These are phyloP conservation scores for Puccinia horiana DNA, from an alignment of 1,284 basidiomycete genomes.

Conservation along the genomic window DNA sequence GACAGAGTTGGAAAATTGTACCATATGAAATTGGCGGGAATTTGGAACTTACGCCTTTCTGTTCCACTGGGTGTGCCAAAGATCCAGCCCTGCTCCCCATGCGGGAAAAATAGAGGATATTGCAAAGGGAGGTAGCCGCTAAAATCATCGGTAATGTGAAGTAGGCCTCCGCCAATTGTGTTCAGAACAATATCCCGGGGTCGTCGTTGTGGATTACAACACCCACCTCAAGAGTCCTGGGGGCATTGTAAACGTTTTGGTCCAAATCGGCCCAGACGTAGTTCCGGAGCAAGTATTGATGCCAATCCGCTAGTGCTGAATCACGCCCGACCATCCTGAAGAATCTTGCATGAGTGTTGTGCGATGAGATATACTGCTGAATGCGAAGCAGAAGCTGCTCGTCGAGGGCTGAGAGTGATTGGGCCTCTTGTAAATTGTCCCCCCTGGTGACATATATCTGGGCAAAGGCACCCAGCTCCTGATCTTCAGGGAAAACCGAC, in stretches of 20 bases:
- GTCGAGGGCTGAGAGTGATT: background rate
- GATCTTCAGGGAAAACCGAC: background rate
- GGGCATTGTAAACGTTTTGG: background rate
- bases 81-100: slow-evolving; percentile 20
- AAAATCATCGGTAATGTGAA: background rate
- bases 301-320: background rate
- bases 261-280: background rate
- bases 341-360: background rate
- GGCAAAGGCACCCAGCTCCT: background rate
- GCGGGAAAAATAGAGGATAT: slow-evolving; percentile 16
- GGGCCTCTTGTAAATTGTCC: background rate
- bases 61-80: background rate
- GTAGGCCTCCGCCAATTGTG: background rate
- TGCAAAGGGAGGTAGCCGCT: slow-evolving; percentile 13
- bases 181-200: slow-evolving; percentile 9
- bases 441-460: slow-evolving; percentile 17
- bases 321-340: background rate
- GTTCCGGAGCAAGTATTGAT: background rate
- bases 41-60: background rate
- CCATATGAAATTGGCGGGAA: background rate
- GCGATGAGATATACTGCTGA: background rate
- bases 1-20: background rate
- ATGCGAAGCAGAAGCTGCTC: background rate
- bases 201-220: background rate
- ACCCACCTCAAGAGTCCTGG: background rate